Evolutionary conservation across 176 grass and related monocot species (phyloP), one percentile per base, ranked within the genome.

Genomic region (Oryza glaberrima): DNA sequence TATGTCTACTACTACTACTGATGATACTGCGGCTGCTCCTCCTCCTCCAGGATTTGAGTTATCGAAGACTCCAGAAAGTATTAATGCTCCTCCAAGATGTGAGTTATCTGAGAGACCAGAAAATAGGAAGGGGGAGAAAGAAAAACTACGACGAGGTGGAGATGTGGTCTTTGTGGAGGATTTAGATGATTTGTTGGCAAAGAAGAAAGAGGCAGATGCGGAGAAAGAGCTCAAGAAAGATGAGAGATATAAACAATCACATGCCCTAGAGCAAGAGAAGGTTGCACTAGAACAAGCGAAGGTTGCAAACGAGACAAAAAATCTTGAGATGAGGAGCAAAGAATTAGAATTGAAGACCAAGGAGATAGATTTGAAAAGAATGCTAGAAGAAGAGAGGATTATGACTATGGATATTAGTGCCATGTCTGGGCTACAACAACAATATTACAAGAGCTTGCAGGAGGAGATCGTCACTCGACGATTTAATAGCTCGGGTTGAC

Each of bases 341-440:
- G 70, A 83, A 36, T 7, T 83, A 6, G 70, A 83, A 9, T 46
- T 83, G 41, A 83, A 36, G 70, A 75, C 17, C 69, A 83, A 83
- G 47, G 81, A 83, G 70, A 15, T 83, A 9, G 81, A 83, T 32
- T 48, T 83, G 70, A 83, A 74, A 56, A 65, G 72, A 0, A 83
- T 83, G 81, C 17, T 83, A 35, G 81, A 75, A 25, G 70, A 83
- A 23, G 70, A 83, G 70, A 74, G 81, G 5, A 83, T 83, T 4
- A 83, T 83, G 81, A 32, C 70, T 4, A 65, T 16, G 19, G 41
- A 83, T 28, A 73, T 64, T 22, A 74, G 58, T 22, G 41, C 10
- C 3, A 75, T 83, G 81, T 16, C 70, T 36, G 81, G 2, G 7
- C 25, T 44, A 7, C 70, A 83, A 23, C 81, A 83, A 22, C 70